Base-by-base conservation (phyloP, 257 asterid species). In the Ilex aquifolium region DNA sequence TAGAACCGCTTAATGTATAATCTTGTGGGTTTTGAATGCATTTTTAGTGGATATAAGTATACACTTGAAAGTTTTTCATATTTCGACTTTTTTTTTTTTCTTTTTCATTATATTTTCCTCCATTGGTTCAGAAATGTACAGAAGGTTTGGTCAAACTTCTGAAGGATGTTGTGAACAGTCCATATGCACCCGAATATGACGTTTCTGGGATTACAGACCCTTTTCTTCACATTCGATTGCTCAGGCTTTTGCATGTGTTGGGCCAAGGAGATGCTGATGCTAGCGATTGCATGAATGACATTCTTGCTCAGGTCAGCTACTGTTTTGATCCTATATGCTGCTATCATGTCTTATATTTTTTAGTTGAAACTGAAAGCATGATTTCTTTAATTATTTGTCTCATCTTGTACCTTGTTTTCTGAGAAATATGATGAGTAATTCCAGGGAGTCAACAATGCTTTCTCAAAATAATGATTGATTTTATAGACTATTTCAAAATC, bases 161-260 rank as follows among this genome's bases (percentile, higher is more conserved):
- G 39, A 86, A 74, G 88, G 97, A 88, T 83, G 77, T 86, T 17
- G 84, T 84, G 13, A 93, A 88, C 84, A 90, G 99, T 80, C 86
- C 99, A 72, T 90, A 90, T 77, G 88, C 97, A 42, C 97, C 96
- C 17, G 99, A 90, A 74, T 93, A 93, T 59, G 99, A 93, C 61
- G 59, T 93, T 73, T 82, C 97, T 57, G 97, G 99, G 75, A 90
- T 93, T 65, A 51, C 92, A 36, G 99, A 93, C 72, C 99, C 99
- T 72, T 93, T 88, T 72, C 96, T 93, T 57, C 99, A 93, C 44
- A 82, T 88, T 78, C 75, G 87, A 76, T 81, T 93, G 88, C 88
- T 93, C 71, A 88, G 32, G 81, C 84, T 93, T 66, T 78, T 93
- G 82, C 77, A 81, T 49, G 86, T 91, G 56, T 75, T 93, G 80